phyloP scores from a whole-genome alignment of 1,284 basidiomycete species.

The Cryptococcus sp. region DNA sequence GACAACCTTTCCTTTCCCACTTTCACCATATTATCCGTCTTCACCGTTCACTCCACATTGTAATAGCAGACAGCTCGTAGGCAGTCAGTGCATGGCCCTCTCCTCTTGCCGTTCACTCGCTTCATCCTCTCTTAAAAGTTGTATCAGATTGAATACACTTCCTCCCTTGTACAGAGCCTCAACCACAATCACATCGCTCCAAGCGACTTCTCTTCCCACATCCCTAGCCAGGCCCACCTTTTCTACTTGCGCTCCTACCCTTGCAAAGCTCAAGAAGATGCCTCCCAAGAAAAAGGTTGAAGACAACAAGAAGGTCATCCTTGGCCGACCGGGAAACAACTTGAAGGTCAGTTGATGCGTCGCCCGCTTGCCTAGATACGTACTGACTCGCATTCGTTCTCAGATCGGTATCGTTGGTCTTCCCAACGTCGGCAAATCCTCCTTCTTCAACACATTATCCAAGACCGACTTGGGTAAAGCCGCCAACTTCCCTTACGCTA shows the following conservation, averaged over 20 bases:
- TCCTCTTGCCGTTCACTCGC: too few species aligned
- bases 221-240: slow-evolving; percentile 2
- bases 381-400: too few species aligned
- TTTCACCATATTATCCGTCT: slow-evolving; percentile 7
- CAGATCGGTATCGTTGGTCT: slow-evolving; percentile 96
- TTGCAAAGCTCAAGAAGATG: slow-evolving; percentile 61
- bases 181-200: too few species aligned
- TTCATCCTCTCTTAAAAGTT: too few species aligned
- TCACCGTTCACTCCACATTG: not conserved
- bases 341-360: slow-evolving; percentile 45
- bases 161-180: too few species aligned
- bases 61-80: not conserved
- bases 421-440: slow-evolving; percentile 92
- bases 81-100: not conserved
- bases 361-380: slow-evolving; percentile 39
- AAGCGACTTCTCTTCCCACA: not conserved
- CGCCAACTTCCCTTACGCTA: slow-evolving; percentile 98
- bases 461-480: slow-evolving; percentile 90
- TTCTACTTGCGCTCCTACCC: slow-evolving; percentile 20
- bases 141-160: too few species aligned
- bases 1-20: slow-evolving; percentile 2
- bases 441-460: slow-evolving; percentile 93
- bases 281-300: slow-evolving; percentile 72
- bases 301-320: slow-evolving; percentile 77
- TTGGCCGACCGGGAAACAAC: slow-evolving; percentile 90